Evolutionary conservation across 2,329 filamentous ascomycete genomes (phyloP).

Genomic region (Ophiostoma ips): DNA sequence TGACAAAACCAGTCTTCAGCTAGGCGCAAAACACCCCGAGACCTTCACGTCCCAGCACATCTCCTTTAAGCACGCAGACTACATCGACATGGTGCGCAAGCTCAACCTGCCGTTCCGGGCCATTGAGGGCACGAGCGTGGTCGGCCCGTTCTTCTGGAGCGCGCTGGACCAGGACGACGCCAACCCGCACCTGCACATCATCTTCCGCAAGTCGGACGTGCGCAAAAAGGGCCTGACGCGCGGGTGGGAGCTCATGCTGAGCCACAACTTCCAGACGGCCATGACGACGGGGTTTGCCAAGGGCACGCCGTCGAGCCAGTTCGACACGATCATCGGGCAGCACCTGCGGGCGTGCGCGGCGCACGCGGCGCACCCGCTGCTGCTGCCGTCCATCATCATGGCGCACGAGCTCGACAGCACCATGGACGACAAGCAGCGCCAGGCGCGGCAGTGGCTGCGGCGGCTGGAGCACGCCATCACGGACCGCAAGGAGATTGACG

Average conservation of each 20-base stretch:
- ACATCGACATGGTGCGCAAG: conserved; percentile 40
- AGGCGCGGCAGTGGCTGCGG: conserved; percentile 48
- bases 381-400: conserved; percentile 45
- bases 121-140: conserved; percentile 44
- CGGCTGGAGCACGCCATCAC: conserved; percentile 47
- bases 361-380: conserved; percentile 42
- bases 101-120: conserved; percentile 40
- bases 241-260: conserved; percentile 51
- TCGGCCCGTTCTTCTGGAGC: conserved; percentile 51
- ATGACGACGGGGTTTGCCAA: conserved; percentile 49
- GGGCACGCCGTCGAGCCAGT: conserved; percentile 43
- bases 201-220: conserved; percentile 53
- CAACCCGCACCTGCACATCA: conserved; percentile 45
- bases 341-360: conserved; percentile 35
- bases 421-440: conserved; percentile 47
- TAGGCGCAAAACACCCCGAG: conserved; percentile 39
- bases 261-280: conserved; percentile 37
- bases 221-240: conserved; percentile 49
- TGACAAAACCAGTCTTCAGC: conserved; percentile 32
- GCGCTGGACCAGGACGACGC: conserved; percentile 41
- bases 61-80: conserved; percentile 35
- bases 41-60: conserved; percentile 44
- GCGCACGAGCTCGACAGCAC: conserved; percentile 40
- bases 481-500: conserved; percentile 45
- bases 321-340: conserved; percentile 30